Base-by-base conservation (phyloP, 768 basidiomycete species). In the Tylopilus sp. region DNA sequence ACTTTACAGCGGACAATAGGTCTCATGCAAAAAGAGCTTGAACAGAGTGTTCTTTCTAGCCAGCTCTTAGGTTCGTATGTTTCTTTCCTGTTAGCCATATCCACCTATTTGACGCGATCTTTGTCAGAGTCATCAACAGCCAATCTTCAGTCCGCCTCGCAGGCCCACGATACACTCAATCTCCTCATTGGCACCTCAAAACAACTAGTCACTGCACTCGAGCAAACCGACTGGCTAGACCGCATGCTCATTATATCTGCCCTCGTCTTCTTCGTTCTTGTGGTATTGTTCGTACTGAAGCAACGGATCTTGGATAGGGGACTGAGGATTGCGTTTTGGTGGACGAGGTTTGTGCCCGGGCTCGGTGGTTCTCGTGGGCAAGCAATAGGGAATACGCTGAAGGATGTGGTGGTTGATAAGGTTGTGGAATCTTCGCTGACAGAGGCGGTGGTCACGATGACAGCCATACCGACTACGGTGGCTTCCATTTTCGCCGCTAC, bases 141-240 rank as follows among this genome's bases (percentile, higher is more conserved):
- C 7, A 82, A 88, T 13, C 79, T 99, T 6, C 76, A 77, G 7
- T 80, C 86, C 3, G 83, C 95, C 0, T 86, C 87, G 1, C 70
- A 77, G 8, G 81, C 86, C 12, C 93, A 98, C 61, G 88, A 92
- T 61, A 76, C 76, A 4, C 82, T 95, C 52, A 78, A 77, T 31
- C 74, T 76, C 46, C 65, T 95, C 50, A 81, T 98, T 65, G 73
- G 75, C 44, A 84, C 87, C 40, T 95, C 94, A 3, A 88, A 88
- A 60, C 79, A 86, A 23, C 81, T 99, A 55, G 83, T 98, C 57
- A 89, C 86, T 13, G 82, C 86, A 0, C 83, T 99, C 43, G 91
- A 97, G 70, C 86, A 86, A 53, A 81, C 93, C 15, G 95, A 98
- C 74, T 86, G 89, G 83, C 74, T 95, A 18, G 97, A 99, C 73